Evolutionary conservation across 257 asterid species (phyloP).

Genomic region (Schizonepeta tenuifolia): DNA sequence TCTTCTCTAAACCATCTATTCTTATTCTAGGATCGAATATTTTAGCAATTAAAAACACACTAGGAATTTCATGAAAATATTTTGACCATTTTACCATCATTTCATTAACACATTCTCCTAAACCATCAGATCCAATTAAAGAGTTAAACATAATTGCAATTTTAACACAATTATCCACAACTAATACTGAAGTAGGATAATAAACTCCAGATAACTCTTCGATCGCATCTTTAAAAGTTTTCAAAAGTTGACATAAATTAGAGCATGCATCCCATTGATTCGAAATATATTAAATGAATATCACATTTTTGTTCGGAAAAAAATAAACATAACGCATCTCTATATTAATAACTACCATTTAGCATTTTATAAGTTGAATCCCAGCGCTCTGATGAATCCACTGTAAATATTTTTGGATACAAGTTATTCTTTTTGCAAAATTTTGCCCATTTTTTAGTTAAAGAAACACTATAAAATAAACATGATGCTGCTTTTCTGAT

Average conservation of each 20-base stretch:
- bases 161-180: not conserved
- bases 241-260: not conserved
- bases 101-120: not conserved
- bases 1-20: conserved; percentile 8
- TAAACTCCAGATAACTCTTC: not conserved
- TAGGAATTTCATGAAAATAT: conserved; percentile 16
- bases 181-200: conserved; percentile 9
- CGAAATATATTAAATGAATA: not conserved
- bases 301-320: not conserved
- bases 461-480: not conserved
- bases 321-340: conserved; percentile 3
- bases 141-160: not conserved
- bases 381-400: not conserved
- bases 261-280: conserved; percentile 14
- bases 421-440: not conserved
- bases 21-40: conserved; percentile 24
- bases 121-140: not conserved
- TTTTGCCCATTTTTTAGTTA: not conserved
- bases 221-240: not conserved
- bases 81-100: conserved; percentile 12
- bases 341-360: not conserved
- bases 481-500: not conserved
- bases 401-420: not conserved
- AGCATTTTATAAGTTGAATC: not conserved
- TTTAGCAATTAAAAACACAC: conserved; percentile 15